A percentile compares a stretch with the other conserved stretches of the same genome.
Evolutionary conservation across 2,329 filamentous ascomycete genomes (phyloP).

Genomic region (Metarhizium robertsii): DNA sequence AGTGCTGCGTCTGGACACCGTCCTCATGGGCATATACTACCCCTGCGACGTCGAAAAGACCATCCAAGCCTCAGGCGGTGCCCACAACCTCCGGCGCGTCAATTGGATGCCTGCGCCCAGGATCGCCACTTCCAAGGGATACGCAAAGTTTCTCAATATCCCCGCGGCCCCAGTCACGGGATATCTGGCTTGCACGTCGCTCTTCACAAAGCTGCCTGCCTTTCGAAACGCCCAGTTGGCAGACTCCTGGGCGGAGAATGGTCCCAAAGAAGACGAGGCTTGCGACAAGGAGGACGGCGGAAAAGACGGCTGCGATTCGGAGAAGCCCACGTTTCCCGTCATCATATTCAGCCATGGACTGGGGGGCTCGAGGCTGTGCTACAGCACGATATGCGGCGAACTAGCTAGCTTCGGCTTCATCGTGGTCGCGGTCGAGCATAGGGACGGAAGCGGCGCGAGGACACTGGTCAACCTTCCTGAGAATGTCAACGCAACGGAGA

Average conservation of each 20-base stretch:
- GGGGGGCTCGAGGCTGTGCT: constrained; percentile 53
- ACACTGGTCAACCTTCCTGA: constrained; percentile 49
- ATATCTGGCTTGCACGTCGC: constrained; percentile 46
- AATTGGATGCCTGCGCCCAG: constrained; percentile 55
- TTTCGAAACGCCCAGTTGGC: constrained; percentile 52
- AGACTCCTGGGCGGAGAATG: constrained; percentile 38
- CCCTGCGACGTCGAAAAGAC: constrained; percentile 36
- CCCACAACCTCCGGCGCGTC: constrained; percentile 38
- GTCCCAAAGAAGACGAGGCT: constrained; percentile 24
- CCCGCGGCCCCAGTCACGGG: constrained; percentile 37
- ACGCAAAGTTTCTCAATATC: constrained; percentile 50
- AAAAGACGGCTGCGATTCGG: constrained; percentile 14
- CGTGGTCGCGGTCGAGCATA: constrained; percentile 55
- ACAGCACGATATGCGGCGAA: constrained; percentile 54
- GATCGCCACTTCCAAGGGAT: constrained; percentile 46
- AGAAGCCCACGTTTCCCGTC: constrained; percentile 45
- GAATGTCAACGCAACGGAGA: constrained; percentile 23
- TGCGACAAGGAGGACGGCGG: constrained; percentile 14
- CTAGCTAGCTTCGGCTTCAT: constrained; percentile 59
- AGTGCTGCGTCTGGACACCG: constrained; percentile 39
- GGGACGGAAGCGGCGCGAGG: constrained; percentile 54
- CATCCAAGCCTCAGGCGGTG: constrained; percentile 14
- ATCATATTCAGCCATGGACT: constrained; percentile 60
- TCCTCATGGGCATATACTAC: constrained; percentile 58
- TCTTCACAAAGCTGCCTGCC: constrained; percentile 57